These are phyloP conservation scores for Colletotrichum sansevieriae DNA, from an alignment of 2,329 filamentous ascomycete genomes.

Conservation along the genomic window DNA sequence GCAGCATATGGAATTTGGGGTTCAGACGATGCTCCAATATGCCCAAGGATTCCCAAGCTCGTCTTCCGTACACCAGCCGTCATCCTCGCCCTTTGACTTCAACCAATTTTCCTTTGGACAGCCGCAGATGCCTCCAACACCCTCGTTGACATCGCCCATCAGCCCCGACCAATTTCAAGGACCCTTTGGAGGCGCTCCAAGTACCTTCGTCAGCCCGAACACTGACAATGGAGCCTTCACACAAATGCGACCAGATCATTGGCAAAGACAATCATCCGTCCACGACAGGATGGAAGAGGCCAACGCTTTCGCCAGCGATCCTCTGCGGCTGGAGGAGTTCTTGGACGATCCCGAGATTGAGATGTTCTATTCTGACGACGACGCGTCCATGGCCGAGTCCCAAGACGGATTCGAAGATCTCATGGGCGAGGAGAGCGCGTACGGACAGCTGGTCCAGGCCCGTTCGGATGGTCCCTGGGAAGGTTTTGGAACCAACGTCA, in stretches of 20 bases:
- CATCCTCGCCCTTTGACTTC: constrained; percentile 42
- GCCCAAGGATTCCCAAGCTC: constrained; percentile 48
- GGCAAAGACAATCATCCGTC: constrained; percentile 7
- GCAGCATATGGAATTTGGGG: constrained; percentile 51
- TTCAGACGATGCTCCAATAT: constrained; percentile 47
- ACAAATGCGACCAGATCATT: constrained; percentile 8
- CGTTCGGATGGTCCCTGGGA: constrained; percentile 54
- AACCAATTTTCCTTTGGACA: constrained; percentile 43
- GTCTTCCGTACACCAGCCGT: constrained; percentile 37
- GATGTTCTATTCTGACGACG: constrained; percentile 69
- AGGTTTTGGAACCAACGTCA: constrained; percentile 59
- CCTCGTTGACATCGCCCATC: constrained; percentile 34
- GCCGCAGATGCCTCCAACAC: constrained; percentile 36
- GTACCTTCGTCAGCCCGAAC: constrained; percentile 29
- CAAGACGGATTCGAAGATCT: constrained; percentile 67
- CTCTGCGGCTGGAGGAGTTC: neutral
- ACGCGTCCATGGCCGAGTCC: constrained; percentile 72
- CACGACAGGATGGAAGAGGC: constrained; percentile 17
- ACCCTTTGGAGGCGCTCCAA: constrained; percentile 23
- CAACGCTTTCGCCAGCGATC: constrained; percentile 3
- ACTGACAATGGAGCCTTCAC: constrained; percentile 28
- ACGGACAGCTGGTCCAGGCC: constrained; percentile 55
- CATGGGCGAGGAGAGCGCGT: constrained; percentile 51
- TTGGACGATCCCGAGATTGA: constrained; percentile 45
- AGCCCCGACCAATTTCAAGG: constrained; percentile 39